A percentile compares a stretch with the other conserved stretches of the same genome.
Evolutionary conservation across 345 rosid species (phyloP).

Genomic region (Populus deltoides): DNA sequence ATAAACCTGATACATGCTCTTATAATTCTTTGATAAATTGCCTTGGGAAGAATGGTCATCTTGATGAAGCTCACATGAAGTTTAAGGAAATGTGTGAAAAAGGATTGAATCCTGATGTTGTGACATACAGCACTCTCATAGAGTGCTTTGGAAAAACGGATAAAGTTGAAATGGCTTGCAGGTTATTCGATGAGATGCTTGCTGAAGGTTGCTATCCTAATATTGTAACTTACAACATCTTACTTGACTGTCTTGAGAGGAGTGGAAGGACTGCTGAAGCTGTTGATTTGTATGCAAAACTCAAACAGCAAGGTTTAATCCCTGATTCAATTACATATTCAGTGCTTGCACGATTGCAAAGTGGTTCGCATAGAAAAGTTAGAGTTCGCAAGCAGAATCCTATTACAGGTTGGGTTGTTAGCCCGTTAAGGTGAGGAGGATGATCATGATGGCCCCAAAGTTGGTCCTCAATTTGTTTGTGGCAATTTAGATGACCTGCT

Average conservation of each 20-base stretch:
- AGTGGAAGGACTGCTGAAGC: constrained; percentile 82
- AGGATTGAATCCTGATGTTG: constrained; percentile 84
- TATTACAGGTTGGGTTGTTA: constrained; percentile 86
- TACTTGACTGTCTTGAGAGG: constrained; percentile 84
- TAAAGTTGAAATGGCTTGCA: constrained; percentile 79
- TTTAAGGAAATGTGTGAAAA: constrained; percentile 89
- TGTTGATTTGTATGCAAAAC: constrained; percentile 71
- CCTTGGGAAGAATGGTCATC: constrained; percentile 87
- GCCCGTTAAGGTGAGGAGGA: constrained; percentile 47
- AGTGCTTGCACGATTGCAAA: constrained; percentile 71
- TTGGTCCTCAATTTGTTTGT: too few species aligned
- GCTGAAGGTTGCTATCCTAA: constrained; percentile 77
- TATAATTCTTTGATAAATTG: constrained; percentile 87
- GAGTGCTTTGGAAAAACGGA: constrained; percentile 94
- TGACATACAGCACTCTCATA: constrained; percentile 82
- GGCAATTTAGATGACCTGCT: too few species aligned
- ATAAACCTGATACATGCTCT: constrained; percentile 68
- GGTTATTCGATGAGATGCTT: constrained; percentile 81
- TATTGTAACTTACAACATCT: constrained; percentile 81
- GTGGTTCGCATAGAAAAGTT: constrained; percentile 59
- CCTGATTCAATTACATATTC: constrained; percentile 83
- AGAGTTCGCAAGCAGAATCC: constrained; percentile 77
- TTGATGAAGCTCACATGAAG: constrained; percentile 92
- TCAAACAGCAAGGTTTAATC: constrained; percentile 51
- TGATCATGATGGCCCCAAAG: too few species aligned